Evolutionary conservation across 306 rosid genomes (phyloP).

Genomic region (Senna tora): DNA sequence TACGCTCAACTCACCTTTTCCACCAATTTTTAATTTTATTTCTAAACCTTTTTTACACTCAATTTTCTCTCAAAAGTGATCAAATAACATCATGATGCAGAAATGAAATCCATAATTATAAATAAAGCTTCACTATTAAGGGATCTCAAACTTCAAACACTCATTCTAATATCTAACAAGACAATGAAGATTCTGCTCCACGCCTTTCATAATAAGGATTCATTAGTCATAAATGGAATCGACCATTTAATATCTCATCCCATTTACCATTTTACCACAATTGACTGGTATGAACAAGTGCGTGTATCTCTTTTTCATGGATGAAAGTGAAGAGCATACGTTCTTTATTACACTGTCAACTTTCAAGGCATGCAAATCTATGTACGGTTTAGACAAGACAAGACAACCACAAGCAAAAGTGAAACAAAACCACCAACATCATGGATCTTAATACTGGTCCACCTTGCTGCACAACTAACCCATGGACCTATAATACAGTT

Average conservation of each 20-base stretch:
- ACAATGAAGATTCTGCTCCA: constrained; percentile 25
- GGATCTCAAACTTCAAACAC: not conserved
- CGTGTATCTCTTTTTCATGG: not conserved
- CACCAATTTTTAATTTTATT: too few species aligned
- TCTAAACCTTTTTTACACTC: too few species aligned
- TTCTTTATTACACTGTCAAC: not conserved
- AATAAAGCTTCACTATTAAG: not conserved
- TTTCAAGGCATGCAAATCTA: not conserved
- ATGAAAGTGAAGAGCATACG: constrained; percentile 7
- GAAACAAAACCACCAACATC: constrained; percentile 3
- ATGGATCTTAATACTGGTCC: not conserved
- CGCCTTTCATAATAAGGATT: constrained; percentile 40
- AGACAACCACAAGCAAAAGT: not conserved
- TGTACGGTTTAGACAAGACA: not conserved
- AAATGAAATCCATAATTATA: not conserved
- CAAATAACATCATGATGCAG: not conserved
- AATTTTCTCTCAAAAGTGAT: too few species aligned
- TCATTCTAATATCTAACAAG: constrained; percentile 21
- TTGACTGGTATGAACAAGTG: constrained; percentile 16
- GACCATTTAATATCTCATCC: constrained; percentile 17
- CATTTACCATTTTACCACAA: constrained; percentile 3
- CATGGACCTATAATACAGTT: not conserved
- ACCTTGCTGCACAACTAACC: constrained; percentile 5
- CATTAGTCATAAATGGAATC: constrained; percentile 37
- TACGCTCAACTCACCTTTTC: not conserved